Percentiles rank a stretch among this genome's conserved stretches.
Evolutionary conservation across 2,329 filamentous ascomycete species (phyloP).

Genomic region (Talaromyces piceae): DNA sequence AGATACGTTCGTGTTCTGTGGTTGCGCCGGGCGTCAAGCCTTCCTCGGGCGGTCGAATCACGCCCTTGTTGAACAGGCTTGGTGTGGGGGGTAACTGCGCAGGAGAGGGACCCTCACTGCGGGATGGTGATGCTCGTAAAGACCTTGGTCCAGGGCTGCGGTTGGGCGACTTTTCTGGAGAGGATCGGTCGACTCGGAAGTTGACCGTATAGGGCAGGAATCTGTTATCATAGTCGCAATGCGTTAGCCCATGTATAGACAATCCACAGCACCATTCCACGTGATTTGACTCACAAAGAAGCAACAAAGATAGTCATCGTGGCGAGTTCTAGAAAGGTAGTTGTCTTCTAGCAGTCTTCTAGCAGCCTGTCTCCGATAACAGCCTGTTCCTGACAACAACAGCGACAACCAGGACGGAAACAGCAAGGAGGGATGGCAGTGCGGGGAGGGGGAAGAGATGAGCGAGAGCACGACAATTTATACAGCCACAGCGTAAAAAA

Average conservation of each 20-base stretch:
- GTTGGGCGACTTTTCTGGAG: conserved; percentile 21
- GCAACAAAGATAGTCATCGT: conserved; percentile 55
- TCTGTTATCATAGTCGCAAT: conserved; percentile 41
- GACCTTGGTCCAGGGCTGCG: conserved; percentile 18
- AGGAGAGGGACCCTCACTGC: conserved; percentile 4
- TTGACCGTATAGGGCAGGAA: conserved; percentile 90
- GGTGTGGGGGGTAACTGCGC: too few relatives aligned
- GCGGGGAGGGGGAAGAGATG: too few relatives aligned
- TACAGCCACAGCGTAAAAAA: not conserved
- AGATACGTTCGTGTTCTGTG: conserved; percentile 37
- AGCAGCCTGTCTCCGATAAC: not conserved
- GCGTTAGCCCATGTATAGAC: conserved; percentile 12
- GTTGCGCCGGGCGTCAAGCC: conserved; percentile 35
- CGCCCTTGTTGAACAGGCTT: conserved; percentile 28
- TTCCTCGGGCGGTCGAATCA: conserved; percentile 16
- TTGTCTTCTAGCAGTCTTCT: not conserved
- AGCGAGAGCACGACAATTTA: not conserved
- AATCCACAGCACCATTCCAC: conserved; percentile 12
- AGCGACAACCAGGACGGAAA: not conserved
- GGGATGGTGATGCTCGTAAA: not conserved
- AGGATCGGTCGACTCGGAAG: conserved; percentile 52
- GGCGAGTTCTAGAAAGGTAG: too few relatives aligned
- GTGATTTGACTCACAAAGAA: conserved; percentile 41
- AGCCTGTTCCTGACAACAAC: not conserved
- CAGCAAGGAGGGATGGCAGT: not conserved